These are phyloP conservation scores for Juglanconis sp. DNA, from an alignment of 2,329 filamentous ascomycete genomes.

Conservation along the genomic window DNA sequence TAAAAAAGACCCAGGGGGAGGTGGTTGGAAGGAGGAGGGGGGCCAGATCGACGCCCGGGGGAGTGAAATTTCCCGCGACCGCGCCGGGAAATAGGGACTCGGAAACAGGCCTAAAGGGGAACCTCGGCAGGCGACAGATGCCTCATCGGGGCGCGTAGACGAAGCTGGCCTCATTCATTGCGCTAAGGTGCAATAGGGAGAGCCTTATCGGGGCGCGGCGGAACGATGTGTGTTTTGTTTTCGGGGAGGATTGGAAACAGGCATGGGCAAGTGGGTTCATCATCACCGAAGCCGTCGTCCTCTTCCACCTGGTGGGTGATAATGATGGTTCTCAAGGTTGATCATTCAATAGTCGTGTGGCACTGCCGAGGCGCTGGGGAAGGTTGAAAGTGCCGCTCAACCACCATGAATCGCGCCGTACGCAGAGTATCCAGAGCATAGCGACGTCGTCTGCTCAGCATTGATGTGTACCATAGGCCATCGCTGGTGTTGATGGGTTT, in stretches of 20 bases:
- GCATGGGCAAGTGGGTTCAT: background rate
- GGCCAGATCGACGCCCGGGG: background rate
- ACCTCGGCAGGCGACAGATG: background rate
- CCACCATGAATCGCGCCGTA: background rate
- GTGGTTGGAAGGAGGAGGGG: background rate
- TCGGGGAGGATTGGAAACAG: background rate
- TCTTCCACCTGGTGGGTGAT: background rate
- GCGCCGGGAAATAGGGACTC: background rate
- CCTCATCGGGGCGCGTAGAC: background rate
- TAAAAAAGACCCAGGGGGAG: background rate
- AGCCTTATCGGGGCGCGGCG: background rate
- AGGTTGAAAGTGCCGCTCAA: background rate
- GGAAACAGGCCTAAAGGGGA: slow-evolving; percentile 1
- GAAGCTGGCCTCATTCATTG: background rate
- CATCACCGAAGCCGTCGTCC: background rate
- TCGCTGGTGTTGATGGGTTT: too few species aligned
- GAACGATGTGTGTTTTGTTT: background rate
- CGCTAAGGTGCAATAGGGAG: background rate
- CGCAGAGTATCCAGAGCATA: background rate
- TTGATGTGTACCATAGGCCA: background rate
- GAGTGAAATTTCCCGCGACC: background rate
- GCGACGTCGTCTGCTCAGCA: background rate
- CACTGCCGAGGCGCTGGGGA: background rate
- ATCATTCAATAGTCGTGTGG: background rate
- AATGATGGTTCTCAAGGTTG: background rate